Evolutionary conservation across 345 rosid species (phyloP).

Genomic region (Gossypium rotundifolium): DNA sequence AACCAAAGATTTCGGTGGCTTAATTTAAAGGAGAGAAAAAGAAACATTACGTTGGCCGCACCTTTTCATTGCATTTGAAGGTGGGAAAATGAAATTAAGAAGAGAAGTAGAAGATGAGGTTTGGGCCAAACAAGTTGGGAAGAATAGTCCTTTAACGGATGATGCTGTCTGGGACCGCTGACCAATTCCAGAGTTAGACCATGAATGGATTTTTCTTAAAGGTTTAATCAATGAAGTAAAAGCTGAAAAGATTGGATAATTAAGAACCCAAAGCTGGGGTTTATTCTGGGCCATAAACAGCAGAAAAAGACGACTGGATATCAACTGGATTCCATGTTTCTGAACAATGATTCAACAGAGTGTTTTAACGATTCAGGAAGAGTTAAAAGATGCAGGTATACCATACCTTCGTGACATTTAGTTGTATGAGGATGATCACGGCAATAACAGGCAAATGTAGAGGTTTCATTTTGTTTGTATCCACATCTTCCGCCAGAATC

Average conservation of each 20-base stretch:
- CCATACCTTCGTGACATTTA: neutral
- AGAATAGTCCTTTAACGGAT: neutral
- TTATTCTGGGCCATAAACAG: neutral
- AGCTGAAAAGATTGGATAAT: neutral
- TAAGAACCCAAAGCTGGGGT: neutral
- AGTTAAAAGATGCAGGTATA: neutral
- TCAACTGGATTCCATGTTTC: neutral
- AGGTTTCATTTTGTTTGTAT: neutral
- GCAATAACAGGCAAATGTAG: neutral
- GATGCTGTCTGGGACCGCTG: conserved; percentile 1
- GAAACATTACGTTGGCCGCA: neutral
- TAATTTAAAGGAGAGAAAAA: neutral
- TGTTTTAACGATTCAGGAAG: neutral
- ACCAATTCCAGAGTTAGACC: conserved; percentile 10
- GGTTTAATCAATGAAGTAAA: neutral
- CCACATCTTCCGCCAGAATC: conserved; percentile 44
- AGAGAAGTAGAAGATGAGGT: neutral
- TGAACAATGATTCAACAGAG: neutral
- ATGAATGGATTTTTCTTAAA: neutral
- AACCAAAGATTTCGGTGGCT: too few species aligned
- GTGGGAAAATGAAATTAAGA: neutral
- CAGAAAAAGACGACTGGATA: neutral
- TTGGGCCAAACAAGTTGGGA: neutral
- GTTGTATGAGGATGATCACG: neutral
- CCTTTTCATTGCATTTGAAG: neutral